A percentile compares a stretch with the other conserved stretches of the same genome.
These are phyloP conservation scores for Pelargonium myrrhifolium DNA, from an alignment of 441 rosid species.

Conservation along the genomic window DNA sequence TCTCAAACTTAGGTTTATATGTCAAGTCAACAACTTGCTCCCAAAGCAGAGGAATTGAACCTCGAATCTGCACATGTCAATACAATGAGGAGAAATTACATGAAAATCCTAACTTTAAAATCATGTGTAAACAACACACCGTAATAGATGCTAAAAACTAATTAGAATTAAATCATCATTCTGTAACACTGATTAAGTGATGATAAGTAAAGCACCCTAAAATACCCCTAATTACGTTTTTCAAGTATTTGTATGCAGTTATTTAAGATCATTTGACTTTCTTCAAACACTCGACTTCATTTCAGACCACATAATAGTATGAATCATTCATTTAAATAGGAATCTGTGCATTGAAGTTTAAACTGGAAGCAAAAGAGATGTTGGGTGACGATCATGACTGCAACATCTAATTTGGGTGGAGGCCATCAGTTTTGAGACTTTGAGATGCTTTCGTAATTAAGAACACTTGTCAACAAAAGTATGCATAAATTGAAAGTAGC, in stretches of 20 bases:
- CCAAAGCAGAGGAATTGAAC: slow-evolving; percentile 83
- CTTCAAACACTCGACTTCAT: no score
- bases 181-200: neutral
- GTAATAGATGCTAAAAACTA: slow-evolving; percentile 5
- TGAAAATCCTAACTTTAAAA: slow-evolving; percentile 5
- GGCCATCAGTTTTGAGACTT: neutral
- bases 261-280: neutral
- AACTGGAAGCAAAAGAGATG: neutral
- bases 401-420: neutral
- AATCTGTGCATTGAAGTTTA: neutral
- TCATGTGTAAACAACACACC: neutral
- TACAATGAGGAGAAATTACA: slow-evolving; percentile 8
- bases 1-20: slow-evolving; percentile 82
- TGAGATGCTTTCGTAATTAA: neutral
- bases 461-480: neutral
- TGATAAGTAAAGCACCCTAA: slow-evolving; percentile 3
- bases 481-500: no score
- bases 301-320: neutral
- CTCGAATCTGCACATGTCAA: slow-evolving; percentile 53
- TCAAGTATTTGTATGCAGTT: neutral
- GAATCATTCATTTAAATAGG: neutral
- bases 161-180: slow-evolving; percentile 2
- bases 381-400: neutral
- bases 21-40: slow-evolving; percentile 71
- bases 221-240: slow-evolving; percentile 10